Evolutionary conservation across 441 rosid species (phyloP).

Genomic region (Erodium texanum): DNA sequence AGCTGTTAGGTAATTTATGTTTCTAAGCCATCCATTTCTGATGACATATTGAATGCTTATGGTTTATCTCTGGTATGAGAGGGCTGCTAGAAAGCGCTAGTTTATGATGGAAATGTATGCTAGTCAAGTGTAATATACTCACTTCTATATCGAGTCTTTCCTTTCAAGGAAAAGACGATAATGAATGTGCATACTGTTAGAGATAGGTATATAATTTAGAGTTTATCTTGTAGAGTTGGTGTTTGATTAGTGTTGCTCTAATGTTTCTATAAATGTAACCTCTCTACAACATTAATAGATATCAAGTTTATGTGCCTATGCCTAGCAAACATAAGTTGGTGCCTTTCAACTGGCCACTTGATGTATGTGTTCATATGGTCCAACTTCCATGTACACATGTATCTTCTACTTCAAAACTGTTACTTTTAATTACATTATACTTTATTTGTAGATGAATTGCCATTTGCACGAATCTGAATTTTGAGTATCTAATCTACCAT

Average conservation of each 20-base stretch:
- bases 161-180: neutral
- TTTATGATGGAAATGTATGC: neutral
- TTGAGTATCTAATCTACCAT: neutral
- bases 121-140: neutral
- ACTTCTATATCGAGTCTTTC: neutral
- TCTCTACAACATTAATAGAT: too few species aligned
- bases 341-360: neutral
- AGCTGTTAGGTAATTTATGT: neutral
- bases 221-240: too few species aligned
- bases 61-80: neutral
- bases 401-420: neutral
- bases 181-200: too few species aligned
- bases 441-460: neutral
- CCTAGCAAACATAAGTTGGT: neutral
- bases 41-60: neutral
- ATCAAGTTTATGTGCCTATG: too few species aligned
- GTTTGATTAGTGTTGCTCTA: too few species aligned
- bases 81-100: neutral
- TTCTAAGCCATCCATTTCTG: neutral
- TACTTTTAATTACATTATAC: neutral
- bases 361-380: neutral
- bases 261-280: too few species aligned
- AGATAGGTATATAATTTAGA: too few species aligned
- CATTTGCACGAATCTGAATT: neutral
- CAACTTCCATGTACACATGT: neutral